Evolutionary conservation across 1,284 basidiomycete genomes (phyloP).

Genomic region (Filobasidium uniguttulatum): DNA sequence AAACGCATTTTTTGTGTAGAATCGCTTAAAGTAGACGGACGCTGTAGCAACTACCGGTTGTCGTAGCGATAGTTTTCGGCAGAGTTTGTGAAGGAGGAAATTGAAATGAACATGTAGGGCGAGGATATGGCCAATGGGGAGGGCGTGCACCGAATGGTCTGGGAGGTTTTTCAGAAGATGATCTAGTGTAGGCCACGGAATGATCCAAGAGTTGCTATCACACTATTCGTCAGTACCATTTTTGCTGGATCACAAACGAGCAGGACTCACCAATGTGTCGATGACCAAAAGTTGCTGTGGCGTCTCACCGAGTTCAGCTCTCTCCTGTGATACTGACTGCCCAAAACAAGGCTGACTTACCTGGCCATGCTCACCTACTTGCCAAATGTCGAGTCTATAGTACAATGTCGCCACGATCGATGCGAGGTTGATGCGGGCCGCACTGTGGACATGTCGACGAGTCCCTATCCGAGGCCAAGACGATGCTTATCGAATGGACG

Average conservation of each 20-base stretch:
- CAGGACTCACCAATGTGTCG: slow-evolving; percentile 36
- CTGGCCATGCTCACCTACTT: neutral
- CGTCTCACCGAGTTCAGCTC: slow-evolving; percentile 9
- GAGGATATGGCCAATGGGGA: slow-evolving; percentile 62
- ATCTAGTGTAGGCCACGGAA: slow-evolving; percentile 59
- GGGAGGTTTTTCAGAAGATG: slow-evolving; percentile 52
- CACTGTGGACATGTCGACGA: too few relatives aligned
- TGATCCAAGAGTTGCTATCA: slow-evolving; percentile 67
- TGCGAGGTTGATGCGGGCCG: too few relatives aligned
- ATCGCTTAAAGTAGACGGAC: slow-evolving; percentile 81
- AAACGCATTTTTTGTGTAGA: slow-evolving; percentile 86
- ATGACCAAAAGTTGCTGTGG: slow-evolving; percentile 38
- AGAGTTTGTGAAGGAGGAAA: slow-evolving; percentile 68
- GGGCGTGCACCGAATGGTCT: slow-evolving; percentile 60
- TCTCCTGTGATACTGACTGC: neutral
- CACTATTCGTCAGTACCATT: neutral
- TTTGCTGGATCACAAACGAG: too few relatives aligned
- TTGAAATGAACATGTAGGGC: slow-evolving; percentile 61
- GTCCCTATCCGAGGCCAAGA: too few relatives aligned
- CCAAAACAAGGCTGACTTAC: neutral
- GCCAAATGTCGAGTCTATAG: too few relatives aligned
- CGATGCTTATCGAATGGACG: too few relatives aligned
- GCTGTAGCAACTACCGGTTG: slow-evolving; percentile 88
- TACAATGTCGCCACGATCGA: too few relatives aligned
- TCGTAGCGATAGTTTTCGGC: slow-evolving; percentile 66